Base-by-base conservation (phyloP, 2,329 filamentous ascomycete genomes). In the Didymella keratinophila region DNA sequence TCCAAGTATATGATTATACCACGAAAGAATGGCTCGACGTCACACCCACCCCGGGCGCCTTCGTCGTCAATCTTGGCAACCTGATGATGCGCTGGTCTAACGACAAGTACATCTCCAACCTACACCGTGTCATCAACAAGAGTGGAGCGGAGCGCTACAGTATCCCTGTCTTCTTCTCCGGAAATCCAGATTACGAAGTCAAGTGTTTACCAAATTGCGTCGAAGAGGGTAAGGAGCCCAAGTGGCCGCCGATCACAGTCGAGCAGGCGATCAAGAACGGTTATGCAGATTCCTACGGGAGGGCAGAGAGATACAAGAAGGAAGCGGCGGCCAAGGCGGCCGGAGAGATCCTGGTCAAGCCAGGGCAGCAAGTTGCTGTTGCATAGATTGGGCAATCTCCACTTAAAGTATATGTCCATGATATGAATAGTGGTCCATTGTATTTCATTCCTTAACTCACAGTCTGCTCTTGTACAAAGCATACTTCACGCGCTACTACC, bases 31-130 rank as follows among this genome's bases (percentile, higher is more conserved):
- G 92, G 92, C 87, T 95, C 68, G 90, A 93, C 75, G 92, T 89
- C 67, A 85, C 88, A 60, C 91, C 92, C 0, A 82, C 91, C n/a
- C 80, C 83, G 14, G 89, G 89, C 3, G 94, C 92, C 42, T 83
- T 95, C 11, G 92, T 96, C 3, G 90, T 96, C 1, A 91, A 91
- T n/a, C 91, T 95, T 63, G 92, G 92, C 0, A 75, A 81, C 47
- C 62, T 79, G 21, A 78, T 80, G 67, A 77, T 77, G 76, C 71
- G 75, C 21, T 79, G 77, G 78, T 70, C 73, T 2, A 80, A 80
- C 53, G 77, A 79, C 55, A 71, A 66, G 46, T 80, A 79, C 58
- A 77, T 76, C n/a, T 78, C 73, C 0, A 79, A 78, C 47, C 64
- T 75, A 12, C 78, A 80, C 56, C 73, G 78, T 0, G 78, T 80